Conservation (phyloP, 768 basidiomycete genomes). For the Termitomyces sp. region DNA sequence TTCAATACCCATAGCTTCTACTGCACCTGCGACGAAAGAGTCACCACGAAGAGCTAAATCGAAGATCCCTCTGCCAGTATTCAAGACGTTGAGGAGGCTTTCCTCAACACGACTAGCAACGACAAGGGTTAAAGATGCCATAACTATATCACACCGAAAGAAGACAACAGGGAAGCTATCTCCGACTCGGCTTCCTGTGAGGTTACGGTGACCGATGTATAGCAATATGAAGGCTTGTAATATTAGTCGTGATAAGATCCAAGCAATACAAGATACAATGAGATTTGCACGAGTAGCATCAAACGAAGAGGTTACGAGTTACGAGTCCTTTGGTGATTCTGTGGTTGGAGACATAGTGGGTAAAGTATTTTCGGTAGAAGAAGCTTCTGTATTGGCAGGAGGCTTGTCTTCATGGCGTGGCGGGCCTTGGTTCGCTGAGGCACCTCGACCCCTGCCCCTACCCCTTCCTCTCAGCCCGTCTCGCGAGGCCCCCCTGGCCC, state of each 20-base stretch:
- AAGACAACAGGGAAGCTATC: neutral
- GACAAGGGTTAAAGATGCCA: neutral
- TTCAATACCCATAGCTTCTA: neutral
- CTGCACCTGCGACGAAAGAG: neutral
- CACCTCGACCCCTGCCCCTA: slow-evolving; percentile 32
- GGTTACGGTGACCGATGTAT: neutral
- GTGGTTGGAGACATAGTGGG: slow-evolving; percentile 4
- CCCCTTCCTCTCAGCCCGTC: slow-evolving; percentile 23
- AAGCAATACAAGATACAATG: slow-evolving; percentile 8
- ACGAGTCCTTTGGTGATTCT: slow-evolving; percentile 3
- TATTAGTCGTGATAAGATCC: slow-evolving; percentile 4
- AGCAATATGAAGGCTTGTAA: neutral
- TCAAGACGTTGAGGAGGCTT: slow-evolving; percentile 17
- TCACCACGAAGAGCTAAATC: slow-evolving; percentile 7
- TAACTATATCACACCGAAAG: neutral
- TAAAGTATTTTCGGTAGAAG: neutral
- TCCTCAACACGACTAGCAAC: slow-evolving; percentile 8
- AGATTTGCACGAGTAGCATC: neutral
- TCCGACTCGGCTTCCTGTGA: slow-evolving; percentile 8
- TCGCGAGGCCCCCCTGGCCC: slow-evolving; percentile 25
- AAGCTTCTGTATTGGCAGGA: neutral
- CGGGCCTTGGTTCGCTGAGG: slow-evolving; percentile 5
- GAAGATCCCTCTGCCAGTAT: slow-evolving; percentile 20
- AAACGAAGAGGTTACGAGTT: neutral
- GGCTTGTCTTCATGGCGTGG: slow-evolving; percentile 1